A percentile compares a stretch with the other conserved stretches of the same genome.
phyloP scores from a whole-genome alignment of 345 rosid species.

The Syzygium aqueum region DNA sequence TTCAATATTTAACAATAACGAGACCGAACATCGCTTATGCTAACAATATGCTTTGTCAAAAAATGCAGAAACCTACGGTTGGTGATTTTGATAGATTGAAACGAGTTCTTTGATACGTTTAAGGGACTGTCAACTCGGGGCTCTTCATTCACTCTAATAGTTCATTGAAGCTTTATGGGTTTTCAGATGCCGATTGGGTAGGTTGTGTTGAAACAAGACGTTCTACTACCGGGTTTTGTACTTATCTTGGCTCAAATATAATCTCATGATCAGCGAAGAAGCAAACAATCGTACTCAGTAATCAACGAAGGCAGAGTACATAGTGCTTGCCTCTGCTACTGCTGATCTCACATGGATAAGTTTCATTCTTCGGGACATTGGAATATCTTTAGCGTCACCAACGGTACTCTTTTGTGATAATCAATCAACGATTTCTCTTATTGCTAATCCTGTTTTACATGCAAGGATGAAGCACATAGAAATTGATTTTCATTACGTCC shows the following conservation, averaged over 20 bases:
- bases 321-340: neutral
- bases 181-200: neutral
- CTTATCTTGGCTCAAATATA: neutral
- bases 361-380: neutral
- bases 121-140: neutral
- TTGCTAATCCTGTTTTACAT: neutral
- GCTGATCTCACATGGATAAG: no score
- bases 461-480: neutral
- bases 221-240: no score
- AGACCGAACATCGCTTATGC: neutral
- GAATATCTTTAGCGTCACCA: neutral
- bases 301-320: neutral
- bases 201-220: neutral
- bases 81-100: neutral
- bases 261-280: neutral
- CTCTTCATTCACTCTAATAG: neutral
- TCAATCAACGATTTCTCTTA: neutral
- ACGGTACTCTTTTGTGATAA: no score
- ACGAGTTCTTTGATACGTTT: neutral
- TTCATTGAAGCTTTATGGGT: neutral
- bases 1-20: neutral
- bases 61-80: neutral
- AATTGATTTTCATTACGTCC: accelerated
- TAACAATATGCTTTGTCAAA: neutral
- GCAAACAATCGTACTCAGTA: neutral